These are phyloP conservation scores for Fusarium compactum DNA, from an alignment of 2,329 filamentous ascomycete genomes.

Conservation along the genomic window DNA sequence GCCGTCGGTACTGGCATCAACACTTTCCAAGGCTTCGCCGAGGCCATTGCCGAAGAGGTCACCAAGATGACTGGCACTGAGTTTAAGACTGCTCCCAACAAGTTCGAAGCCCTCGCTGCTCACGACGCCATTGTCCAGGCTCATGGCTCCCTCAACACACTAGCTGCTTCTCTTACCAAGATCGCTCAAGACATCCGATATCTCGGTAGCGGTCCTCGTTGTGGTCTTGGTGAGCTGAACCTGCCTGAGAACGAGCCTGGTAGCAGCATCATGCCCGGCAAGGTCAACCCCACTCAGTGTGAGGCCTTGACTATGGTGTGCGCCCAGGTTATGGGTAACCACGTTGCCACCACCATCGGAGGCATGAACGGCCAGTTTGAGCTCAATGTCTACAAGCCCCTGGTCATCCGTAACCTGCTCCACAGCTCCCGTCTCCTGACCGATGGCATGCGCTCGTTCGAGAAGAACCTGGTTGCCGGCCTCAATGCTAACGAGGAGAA, in stretches of 20 bases:
- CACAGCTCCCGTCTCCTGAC: constrained; percentile 90
- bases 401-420: constrained; percentile 93
- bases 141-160: constrained; percentile 91
- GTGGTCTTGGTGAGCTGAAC: constrained; percentile 91
- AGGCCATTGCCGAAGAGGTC: constrained; percentile 91
- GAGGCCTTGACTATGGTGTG: constrained; percentile 98
- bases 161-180: constrained; percentile 93
- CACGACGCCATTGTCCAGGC: constrained; percentile 97
- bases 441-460: constrained; percentile 95
- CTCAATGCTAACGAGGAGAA: constrained; percentile 94
- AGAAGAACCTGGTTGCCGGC: constrained; percentile 90
- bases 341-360: constrained; percentile 90
- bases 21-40: constrained; percentile 95
- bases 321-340: constrained; percentile 97
- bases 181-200: constrained; percentile 98
- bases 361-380: constrained; percentile 99
- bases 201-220: constrained; percentile 94
- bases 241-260: constrained; percentile 98
- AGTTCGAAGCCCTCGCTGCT: constrained; percentile 96
- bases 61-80: constrained; percentile 91
- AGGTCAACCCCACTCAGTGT: constrained; percentile 99
- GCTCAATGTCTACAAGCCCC: constrained; percentile 98
- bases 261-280: constrained; percentile 98
- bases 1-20: constrained; percentile 98
- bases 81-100: constrained; percentile 98